phyloP scores from a whole-genome alignment of 805 yeast species.

The Schwanniomyces occidentalis region DNA sequence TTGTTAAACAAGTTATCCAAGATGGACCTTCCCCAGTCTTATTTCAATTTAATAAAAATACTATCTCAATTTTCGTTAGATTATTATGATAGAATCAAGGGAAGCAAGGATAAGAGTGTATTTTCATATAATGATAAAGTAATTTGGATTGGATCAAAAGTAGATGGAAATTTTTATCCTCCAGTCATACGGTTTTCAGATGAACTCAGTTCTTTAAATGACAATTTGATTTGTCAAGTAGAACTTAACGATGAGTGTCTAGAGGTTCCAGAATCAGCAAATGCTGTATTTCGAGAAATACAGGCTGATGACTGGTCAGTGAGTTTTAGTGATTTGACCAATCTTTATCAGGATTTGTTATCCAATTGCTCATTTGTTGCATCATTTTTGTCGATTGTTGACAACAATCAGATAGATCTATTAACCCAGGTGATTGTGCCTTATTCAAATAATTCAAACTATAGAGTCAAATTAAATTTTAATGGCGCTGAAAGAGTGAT shows the following conservation, averaged over 20 bases:
- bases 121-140: conserved; percentile 15
- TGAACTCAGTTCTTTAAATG: conserved; percentile 8
- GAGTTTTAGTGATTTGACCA: conserved; percentile 16
- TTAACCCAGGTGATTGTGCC: conserved; percentile 26
- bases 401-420: conserved; percentile 16
- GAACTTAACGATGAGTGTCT: conserved; percentile 4
- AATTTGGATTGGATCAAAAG: conserved; percentile 28
- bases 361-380: conserved; percentile 79
- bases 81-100: conserved; percentile 18
- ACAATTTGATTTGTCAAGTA: neutral
- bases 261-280: conserved; percentile 14
- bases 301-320: conserved; percentile 46
- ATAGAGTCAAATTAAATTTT: conserved; percentile 43
- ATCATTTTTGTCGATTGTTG: conserved; percentile 53
- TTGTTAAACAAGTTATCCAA: conserved; percentile 20
- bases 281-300: conserved; percentile 8
- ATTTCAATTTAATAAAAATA: conserved; percentile 4
- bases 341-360: conserved; percentile 50
- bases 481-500: conserved; percentile 56
- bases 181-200: conserved; percentile 19
- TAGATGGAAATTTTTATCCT: conserved; percentile 15
- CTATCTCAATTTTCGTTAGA: conserved; percentile 21
- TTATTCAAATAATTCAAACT: conserved; percentile 24
- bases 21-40: neutral
- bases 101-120: neutral